A percentile compares a stretch with the other conserved stretches of the same genome.
Evolutionary conservation across 345 rosid genomes (phyloP).

Genomic region (Melaleuca quinquenervia): DNA sequence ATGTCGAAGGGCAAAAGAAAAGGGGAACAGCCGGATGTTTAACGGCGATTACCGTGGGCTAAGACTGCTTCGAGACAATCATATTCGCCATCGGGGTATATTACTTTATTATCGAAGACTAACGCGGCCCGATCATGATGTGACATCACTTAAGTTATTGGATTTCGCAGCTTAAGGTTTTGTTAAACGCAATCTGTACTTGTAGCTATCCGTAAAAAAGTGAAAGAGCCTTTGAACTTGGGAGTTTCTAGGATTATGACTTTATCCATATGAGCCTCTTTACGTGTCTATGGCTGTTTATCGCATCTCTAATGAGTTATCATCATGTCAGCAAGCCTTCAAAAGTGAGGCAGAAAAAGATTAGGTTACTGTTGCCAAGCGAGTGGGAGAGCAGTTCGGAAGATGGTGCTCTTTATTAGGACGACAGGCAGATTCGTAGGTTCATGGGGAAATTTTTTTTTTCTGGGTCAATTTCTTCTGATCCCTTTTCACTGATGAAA

Average conservation of each 20-base stretch:
- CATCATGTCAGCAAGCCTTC: background rate
- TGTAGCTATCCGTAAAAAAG: background rate
- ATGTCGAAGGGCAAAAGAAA: background rate
- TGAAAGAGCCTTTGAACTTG: background rate
- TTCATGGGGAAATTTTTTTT: background rate
- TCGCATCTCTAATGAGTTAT: background rate
- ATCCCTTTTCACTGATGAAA: background rate
- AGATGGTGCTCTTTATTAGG: background rate
- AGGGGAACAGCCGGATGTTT: background rate
- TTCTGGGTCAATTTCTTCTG: background rate
- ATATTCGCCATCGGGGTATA: background rate
- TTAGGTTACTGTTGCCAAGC: background rate
- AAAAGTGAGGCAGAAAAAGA: background rate
- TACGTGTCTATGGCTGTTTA: background rate
- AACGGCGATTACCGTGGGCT: background rate
- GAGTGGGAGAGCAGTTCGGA: background rate
- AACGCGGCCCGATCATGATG: background rate
- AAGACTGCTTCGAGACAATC: background rate
- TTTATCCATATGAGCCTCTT: background rate
- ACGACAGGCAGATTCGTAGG: background rate
- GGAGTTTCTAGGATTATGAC: background rate
- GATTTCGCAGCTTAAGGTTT: background rate
- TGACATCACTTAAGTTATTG: background rate
- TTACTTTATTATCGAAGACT: background rate
- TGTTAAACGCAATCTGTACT: background rate